Percentiles rank a stretch among this genome's conserved stretches.
Conservation (phyloP, 2,329 filamentous ascomycete genomes). For the Mycosphaerelloides madeirae region DNA sequence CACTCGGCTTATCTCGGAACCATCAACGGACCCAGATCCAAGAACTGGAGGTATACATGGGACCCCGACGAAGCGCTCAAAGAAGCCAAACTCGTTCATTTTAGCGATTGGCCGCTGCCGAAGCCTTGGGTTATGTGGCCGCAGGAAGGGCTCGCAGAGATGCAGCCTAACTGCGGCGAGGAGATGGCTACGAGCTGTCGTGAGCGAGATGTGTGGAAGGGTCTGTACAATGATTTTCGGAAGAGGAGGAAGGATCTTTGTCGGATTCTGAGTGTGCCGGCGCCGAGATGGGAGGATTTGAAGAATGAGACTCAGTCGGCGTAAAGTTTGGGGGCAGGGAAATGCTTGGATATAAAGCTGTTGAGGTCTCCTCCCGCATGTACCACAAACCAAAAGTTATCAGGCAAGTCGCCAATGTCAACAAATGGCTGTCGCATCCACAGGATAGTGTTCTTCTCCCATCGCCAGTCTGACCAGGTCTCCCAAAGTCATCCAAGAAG, state of each 20-base stretch:
- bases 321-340: background rate
- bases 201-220: slow-evolving; percentile 43
- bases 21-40: slow-evolving; percentile 36
- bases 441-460: no score
- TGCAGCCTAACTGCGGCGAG: slow-evolving; percentile 42
- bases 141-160: slow-evolving; percentile 36
- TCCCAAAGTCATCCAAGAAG: no score
- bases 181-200: slow-evolving; percentile 20
- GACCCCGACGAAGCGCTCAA: slow-evolving; percentile 52
- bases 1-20: slow-evolving; percentile 53
- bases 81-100: slow-evolving; percentile 64
- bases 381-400: no score
- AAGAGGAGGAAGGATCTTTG: slow-evolving; percentile 39
- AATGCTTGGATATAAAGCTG: background rate
- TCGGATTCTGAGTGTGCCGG: slow-evolving; percentile 26
- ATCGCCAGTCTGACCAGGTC: no score
- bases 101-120: slow-evolving; percentile 66
- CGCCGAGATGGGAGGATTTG: slow-evolving; percentile 26
- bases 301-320: slow-evolving; percentile 16
- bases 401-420: no score
- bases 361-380: no score
- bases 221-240: slow-evolving; percentile 43
- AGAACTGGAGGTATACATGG: slow-evolving; percentile 48
- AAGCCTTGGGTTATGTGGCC: slow-evolving; percentile 58
- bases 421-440: no score